Evolutionary conservation across 371 early-diverging fungal species (phyloP).

Genomic region (Mortierella sp.): DNA sequence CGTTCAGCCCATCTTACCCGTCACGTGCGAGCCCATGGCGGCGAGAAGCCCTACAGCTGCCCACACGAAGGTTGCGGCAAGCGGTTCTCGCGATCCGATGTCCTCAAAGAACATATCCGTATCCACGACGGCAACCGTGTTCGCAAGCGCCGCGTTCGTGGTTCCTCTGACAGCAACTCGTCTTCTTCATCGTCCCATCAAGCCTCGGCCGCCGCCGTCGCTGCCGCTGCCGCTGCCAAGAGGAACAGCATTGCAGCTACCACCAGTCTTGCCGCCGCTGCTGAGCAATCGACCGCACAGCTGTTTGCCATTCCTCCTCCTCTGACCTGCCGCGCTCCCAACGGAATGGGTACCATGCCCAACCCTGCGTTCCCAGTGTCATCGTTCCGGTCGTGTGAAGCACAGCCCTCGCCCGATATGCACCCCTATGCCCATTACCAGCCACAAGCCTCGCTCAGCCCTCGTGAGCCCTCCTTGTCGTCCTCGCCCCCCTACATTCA

Average conservation of each 20-base stretch:
- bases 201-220: background rate
- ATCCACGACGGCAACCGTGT: constrained; percentile 55
- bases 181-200: background rate
- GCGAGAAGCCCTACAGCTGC: constrained; percentile 52
- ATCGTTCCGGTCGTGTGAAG: background rate
- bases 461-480: constrained; percentile 8
- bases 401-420: constrained; percentile 7
- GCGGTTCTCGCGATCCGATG: constrained; percentile 54
- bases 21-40: constrained; percentile 53
- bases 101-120: constrained; percentile 53
- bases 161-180: constrained; percentile 4
- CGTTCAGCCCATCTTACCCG: constrained; percentile 56
- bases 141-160: constrained; percentile 40
- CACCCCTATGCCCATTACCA: constrained; percentile 1
- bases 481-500: background rate
- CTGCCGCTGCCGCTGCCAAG: background rate
- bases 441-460: constrained; percentile 8
- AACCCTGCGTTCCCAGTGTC: constrained; percentile 17
- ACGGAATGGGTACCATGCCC: constrained; percentile 16
- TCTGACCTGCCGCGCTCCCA: constrained; percentile 25
- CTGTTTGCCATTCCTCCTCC: constrained; percentile 30
- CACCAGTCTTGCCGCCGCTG: background rate
- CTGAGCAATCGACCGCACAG: constrained; percentile 18
- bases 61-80: constrained; percentile 49
- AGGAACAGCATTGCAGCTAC: constrained; percentile 1